Percentiles rank a stretch among this genome's conserved stretches.
phyloP scores from a whole-genome alignment of 1,284 basidiomycete species.

The Caloboletus firmus region DNA sequence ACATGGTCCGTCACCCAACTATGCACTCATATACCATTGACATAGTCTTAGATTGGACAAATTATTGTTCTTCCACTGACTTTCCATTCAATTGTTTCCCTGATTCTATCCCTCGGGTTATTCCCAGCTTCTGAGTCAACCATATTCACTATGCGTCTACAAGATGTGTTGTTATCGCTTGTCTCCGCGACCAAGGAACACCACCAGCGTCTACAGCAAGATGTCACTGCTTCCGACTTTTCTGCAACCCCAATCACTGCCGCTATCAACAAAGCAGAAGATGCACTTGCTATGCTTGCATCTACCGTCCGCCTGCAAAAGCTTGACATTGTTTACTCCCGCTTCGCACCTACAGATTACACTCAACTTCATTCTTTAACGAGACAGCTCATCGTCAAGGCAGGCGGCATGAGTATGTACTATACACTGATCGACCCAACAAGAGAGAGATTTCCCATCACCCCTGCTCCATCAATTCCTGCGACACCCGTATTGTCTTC shows the following conservation, averaged over 20 bases:
- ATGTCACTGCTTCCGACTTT: conserved; percentile 50
- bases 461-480: conserved; percentile 46
- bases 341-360: conserved; percentile 65
- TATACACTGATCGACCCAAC: conserved; percentile 62
- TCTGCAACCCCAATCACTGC: conserved; percentile 38
- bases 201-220: conserved; percentile 44
- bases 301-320: conserved; percentile 56
- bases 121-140: conserved; percentile 71
- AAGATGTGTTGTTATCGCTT: conserved; percentile 54
- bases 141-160: conserved; percentile 56
- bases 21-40: conserved; percentile 4
- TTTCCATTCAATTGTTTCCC: conserved; percentile 60
- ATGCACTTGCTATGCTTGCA: conserved; percentile 52
- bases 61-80: conserved; percentile 59
- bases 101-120: conserved; percentile 54
- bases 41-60: conserved; percentile 43
- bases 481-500: conserved; percentile 39
- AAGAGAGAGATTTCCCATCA: conserved; percentile 55
- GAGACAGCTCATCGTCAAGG: conserved; percentile 55
- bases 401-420: conserved; percentile 66
- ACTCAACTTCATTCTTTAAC: conserved; percentile 50
- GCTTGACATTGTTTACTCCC: conserved; percentile 63
- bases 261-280: conserved; percentile 53
- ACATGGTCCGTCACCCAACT: conserved; percentile 38
- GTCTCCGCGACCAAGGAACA: conserved; percentile 50